Evolutionary conservation across 1,284 basidiomycete genomes (phyloP), one percentile per base, ranked within the genome.

Genomic region (Omphalotus olearius): DNA sequence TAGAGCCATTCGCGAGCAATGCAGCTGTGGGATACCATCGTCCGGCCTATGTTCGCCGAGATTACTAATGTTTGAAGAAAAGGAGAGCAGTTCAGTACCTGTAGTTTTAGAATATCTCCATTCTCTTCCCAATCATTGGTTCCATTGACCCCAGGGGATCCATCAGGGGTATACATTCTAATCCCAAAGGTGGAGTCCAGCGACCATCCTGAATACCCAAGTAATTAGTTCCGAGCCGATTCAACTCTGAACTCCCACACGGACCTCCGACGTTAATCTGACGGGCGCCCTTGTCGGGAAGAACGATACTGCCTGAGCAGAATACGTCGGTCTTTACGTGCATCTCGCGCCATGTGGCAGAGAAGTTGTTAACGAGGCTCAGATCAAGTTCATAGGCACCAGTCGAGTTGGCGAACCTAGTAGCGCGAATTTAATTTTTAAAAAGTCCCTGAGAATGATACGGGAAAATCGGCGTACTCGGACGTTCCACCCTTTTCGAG

Each of bases 381-480:
- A 82, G 63, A 61, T 89, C 87, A 35, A 90, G 70, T 57, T 90
- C 88, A 57, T 88, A 89, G 2, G 84, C 86, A 18, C 87, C 88
- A 25, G 87, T 88, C 6, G 81, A 75, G 61, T 90, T 90, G 16
- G 65, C 58, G 58, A 72, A 83, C 25, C 75, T 78, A 56, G 7
- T 78, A 56, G 7, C 37, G 23, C 5, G 23, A 23, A 33, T 33
- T 33, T 33, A 33, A 33, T 33, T 33, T 10, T 33, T 33, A 9
- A 14, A 16, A 20, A 48, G 25, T 36, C n/a, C 13, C 38, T 41
- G 25, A 40, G 38, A 40, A 6, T 33, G 16, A 7, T 23, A 23
- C 23, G 5, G 3, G 16, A 35, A 13, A 13, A 48, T 16, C 3
- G 18, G 59, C 41, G 45, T 58, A 73, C 72, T 69, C 68, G 61